phyloP scores from a whole-genome alignment of 768 basidiomycete genomes.

The Russula lepida region DNA sequence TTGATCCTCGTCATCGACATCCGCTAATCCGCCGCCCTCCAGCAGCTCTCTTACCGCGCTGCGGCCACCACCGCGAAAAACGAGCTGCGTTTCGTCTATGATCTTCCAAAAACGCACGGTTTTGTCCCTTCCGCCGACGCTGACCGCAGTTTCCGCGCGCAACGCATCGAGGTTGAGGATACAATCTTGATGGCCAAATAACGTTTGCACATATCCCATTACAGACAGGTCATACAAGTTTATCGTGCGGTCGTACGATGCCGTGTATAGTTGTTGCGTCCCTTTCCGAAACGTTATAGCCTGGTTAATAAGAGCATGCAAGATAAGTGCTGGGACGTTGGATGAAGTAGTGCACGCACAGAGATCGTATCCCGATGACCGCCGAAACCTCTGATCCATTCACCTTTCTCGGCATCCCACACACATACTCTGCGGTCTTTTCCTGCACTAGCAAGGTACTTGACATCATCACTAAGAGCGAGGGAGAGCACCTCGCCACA shows the following conservation, averaged over 20 bases:
- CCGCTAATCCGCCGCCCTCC: constrained; percentile 66
- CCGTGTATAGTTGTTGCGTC: constrained; percentile 65
- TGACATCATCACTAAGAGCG: constrained; percentile 79
- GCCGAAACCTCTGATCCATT: constrained; percentile 75
- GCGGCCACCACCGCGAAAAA: constrained; percentile 91
- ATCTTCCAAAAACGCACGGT: constrained; percentile 96
- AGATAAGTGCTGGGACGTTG: constrained; percentile 35
- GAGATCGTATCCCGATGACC: constrained; percentile 68
- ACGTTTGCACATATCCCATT: constrained; percentile 89
- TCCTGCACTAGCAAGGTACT: constrained; percentile 79
- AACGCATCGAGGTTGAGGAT: constrained; percentile 73
- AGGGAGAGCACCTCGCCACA: constrained; percentile 78
- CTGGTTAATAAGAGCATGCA: constrained; percentile 29
- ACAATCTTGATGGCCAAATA: constrained; percentile 94
- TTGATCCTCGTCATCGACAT: constrained; percentile 44
- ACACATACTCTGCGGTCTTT: constrained; percentile 74
- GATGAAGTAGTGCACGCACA: constrained; percentile 37
- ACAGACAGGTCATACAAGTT: constrained; percentile 80
- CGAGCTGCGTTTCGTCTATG: constrained; percentile 87
- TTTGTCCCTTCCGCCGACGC: constrained; percentile 84
- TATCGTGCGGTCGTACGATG: constrained; percentile 79
- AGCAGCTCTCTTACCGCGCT: constrained; percentile 72
- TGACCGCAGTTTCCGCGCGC: constrained; percentile 76
- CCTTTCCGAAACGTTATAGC: constrained; percentile 69
- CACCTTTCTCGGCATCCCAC: constrained; percentile 71